Conservation (phyloP, 768 basidiomycete species). For the Pleurotus pulmonarius region DNA sequence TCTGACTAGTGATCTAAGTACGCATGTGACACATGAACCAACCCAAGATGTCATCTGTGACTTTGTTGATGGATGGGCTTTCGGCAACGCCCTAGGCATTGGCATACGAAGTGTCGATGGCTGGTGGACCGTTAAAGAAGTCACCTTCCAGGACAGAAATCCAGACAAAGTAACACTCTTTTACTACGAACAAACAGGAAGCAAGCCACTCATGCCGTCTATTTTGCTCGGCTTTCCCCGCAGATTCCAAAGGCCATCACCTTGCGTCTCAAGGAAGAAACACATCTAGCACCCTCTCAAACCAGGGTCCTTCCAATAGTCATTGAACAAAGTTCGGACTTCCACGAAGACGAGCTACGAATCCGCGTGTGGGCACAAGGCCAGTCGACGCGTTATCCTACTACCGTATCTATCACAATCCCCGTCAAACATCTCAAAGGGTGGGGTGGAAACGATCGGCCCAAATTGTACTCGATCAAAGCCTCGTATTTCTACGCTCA, state of each 20-base stretch:
- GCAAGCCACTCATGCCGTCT: neutral
- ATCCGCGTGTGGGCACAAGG: slow-evolving; percentile 38
- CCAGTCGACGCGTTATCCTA: slow-evolving; percentile 18
- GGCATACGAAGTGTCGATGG: slow-evolving; percentile 49
- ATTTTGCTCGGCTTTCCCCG: neutral
- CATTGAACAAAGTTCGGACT: slow-evolving; percentile 37
- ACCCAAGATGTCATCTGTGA: slow-evolving; percentile 59
- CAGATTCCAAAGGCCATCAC: slow-evolving; percentile 20
- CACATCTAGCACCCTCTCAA: slow-evolving; percentile 57
- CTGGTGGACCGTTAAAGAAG: slow-evolving; percentile 51
- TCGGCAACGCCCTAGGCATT: slow-evolving; percentile 69
- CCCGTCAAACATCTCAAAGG: slow-evolving; percentile 39
- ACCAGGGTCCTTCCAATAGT: slow-evolving; percentile 54
- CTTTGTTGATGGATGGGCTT: slow-evolving; percentile 71
- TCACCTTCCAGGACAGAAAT: slow-evolving; percentile 10
- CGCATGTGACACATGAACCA: slow-evolving; percentile 35
- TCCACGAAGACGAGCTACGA: slow-evolving; percentile 25
- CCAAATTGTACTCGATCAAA: slow-evolving; percentile 33
- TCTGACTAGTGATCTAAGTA: slow-evolving; percentile 11
- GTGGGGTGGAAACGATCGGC: slow-evolving; percentile 32
- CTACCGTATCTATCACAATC: slow-evolving; percentile 32
- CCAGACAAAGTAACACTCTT: slow-evolving; percentile 8
- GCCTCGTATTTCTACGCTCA: slow-evolving; percentile 57
- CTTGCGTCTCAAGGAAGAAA: slow-evolving; percentile 22
- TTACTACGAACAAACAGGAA: neutral